Percentiles rank a stretch among this genome's conserved stretches.
Evolutionary conservation across 176 grass and related monocot genomes (phyloP).

Genomic region (Lolium perenne): DNA sequence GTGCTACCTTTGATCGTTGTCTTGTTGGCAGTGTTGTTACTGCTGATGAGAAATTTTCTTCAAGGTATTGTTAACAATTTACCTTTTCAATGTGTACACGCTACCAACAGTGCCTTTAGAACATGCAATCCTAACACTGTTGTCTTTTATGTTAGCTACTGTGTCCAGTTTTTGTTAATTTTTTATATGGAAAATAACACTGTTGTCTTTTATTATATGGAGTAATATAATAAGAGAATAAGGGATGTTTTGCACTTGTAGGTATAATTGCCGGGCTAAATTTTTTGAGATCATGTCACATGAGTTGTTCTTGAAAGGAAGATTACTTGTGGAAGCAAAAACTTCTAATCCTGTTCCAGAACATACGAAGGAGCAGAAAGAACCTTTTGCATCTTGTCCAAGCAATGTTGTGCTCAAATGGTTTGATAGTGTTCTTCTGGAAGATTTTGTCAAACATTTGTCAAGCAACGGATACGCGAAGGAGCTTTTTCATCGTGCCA

Average conservation of each 20-base stretch:
- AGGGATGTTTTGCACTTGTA: conserved; percentile 45
- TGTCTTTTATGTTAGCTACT: neutral
- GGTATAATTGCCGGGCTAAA: conserved; percentile 70
- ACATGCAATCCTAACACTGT: neutral
- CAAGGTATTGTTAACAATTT: conserved; percentile 49
- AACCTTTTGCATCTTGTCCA: conserved; percentile 41
- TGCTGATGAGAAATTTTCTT: conserved; percentile 47
- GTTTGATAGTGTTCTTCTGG: conserved; percentile 56
- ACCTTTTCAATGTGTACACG: neutral
- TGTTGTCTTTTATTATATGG: no score
- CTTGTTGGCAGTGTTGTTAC: conserved; percentile 39
- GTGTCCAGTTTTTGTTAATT: neutral
- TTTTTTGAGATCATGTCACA: conserved; percentile 79
- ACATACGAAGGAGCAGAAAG: conserved; percentile 41
- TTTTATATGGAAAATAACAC: conserved; percentile 6
- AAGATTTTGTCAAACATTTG: conserved; percentile 62
- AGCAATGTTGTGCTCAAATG: conserved; percentile 56
- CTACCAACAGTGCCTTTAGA: neutral
- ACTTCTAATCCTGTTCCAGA: conserved; percentile 32
- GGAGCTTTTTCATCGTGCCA: conserved; percentile 70
- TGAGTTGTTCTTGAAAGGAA: conserved; percentile 86
- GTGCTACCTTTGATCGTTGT: conserved; percentile 43
- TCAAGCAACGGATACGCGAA: conserved; percentile 58
- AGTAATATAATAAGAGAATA: neutral
- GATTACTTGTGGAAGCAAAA: conserved; percentile 49